These are phyloP conservation scores for Periconia digitata DNA, from an alignment of 2,329 filamentous ascomycete species.

Conservation along the genomic window DNA sequence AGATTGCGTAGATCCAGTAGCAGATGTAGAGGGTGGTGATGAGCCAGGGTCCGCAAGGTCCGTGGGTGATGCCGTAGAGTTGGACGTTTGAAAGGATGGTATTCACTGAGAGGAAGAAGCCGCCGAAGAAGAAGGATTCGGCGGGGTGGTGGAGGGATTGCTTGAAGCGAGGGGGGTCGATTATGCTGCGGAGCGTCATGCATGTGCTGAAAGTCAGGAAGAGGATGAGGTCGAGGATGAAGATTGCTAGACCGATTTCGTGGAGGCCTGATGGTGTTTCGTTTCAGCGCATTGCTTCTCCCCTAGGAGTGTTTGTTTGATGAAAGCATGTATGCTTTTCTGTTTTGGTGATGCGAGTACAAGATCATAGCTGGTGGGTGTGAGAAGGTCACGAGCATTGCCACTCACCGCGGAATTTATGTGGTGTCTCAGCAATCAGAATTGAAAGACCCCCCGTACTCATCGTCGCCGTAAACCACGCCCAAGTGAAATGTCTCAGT, in stretches of 20 bases:
- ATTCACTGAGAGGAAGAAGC: slow-evolving; percentile 40
- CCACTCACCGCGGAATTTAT: slow-evolving; percentile 38
- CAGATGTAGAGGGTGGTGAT: slow-evolving; percentile 33
- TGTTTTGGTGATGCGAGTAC: no score
- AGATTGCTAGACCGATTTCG: slow-evolving; percentile 53
- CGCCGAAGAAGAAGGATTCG: slow-evolving; percentile 52
- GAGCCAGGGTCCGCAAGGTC: slow-evolving; percentile 40
- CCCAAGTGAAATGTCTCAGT: slow-evolving; percentile 47
- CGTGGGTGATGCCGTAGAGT: slow-evolving; percentile 29
- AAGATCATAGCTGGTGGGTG: neutral
- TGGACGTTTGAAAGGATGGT: slow-evolving; percentile 44
- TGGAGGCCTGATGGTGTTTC: slow-evolving; percentile 47
- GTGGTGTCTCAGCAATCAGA: slow-evolving; percentile 45
- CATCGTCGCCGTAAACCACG: slow-evolving; percentile 51
- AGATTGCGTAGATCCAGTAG: slow-evolving; percentile 46
- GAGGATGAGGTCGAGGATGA: slow-evolving; percentile 51
- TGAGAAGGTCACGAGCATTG: neutral
- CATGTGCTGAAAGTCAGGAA: slow-evolving; percentile 37
- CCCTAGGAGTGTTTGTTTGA: no score
- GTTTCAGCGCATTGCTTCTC: neutral
- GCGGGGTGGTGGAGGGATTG: slow-evolving; percentile 48
- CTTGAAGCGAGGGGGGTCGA: slow-evolving; percentile 44
- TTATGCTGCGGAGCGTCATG: slow-evolving; percentile 43
- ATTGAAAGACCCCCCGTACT: slow-evolving; percentile 49
- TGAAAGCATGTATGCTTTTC: no score